Base-by-base conservation (phyloP, 495 filamentous ascomycete genomes). In the Lasiosphaeria ovina region DNA sequence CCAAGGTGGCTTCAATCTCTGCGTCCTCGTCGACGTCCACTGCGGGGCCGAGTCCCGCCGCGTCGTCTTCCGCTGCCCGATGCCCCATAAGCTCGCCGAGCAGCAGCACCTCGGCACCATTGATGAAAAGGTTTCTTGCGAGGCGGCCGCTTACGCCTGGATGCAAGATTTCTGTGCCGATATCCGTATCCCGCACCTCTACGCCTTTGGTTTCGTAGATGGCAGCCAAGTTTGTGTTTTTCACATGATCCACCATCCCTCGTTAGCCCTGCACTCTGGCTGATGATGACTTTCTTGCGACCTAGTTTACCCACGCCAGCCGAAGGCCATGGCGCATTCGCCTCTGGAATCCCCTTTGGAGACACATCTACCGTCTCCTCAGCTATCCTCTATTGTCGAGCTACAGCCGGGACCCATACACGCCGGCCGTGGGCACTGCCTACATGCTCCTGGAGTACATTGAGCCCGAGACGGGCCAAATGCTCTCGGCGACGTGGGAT, bases 1-100 rank as follows among this genome's bases (percentile, higher is more conserved):
- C 3, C 66, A 54, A 51, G 73, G 74, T 1, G 72, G 73, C 58
- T 77, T 73, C 63, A 79, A 77, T 56, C 61, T 77, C 12, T 79
- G 73, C 67, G 66, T 76, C 33, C 72, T 68, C 34, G 65, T 74
- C 51, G 58, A 65, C 35, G 51, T n/a, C n/a, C 48, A 62, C 10
- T 55, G 35, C 9, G 33, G 11, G 11, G 45, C n/a, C 35, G 51
- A 6, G 40, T 51, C 16, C 56, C 50, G 36, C 17, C 57, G 50
- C 35, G 65, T 73, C 10, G 45, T 77, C 0, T 55, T 78, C 44
- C 67, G 74, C 33, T 66, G 72, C 57, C 62, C 71, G 3, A 55
- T 78, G 57, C 74, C 72, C 1, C 71, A 66, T 55, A 69, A 72
- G 50, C 53, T 78, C 35, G 74, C 73, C 17, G 74, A 78, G 50